A percentile compares a stretch with the other conserved stretches of the same genome.
phyloP scores from a whole-genome alignment of 257 asterid species.

The Echium plantagineum region DNA sequence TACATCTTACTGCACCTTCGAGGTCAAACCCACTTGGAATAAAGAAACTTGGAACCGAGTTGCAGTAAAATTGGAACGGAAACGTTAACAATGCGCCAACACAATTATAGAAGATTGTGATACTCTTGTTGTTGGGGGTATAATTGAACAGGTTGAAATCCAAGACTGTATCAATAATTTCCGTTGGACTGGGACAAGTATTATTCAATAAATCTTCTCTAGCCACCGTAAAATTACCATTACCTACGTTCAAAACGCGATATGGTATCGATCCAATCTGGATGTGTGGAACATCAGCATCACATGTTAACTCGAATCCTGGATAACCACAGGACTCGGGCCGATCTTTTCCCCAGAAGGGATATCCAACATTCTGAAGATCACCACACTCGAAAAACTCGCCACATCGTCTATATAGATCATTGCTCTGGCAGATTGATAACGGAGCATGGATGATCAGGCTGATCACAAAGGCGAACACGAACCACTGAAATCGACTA shows the following conservation, averaged over 20 bases:
- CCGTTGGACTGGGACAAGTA: conserved; percentile 20
- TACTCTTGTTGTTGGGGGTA: conserved; percentile 15
- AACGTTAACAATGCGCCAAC: not conserved
- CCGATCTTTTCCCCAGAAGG: conserved; percentile 50
- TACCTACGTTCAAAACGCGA: conserved; percentile 6
- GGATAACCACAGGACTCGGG: conserved; percentile 54
- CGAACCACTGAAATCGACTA: not conserved
- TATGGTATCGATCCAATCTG: conserved; percentile 14
- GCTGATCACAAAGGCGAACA: not conserved
- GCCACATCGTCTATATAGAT: conserved; percentile 24
- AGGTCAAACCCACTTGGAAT: not conserved
- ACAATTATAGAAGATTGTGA: conserved; percentile 42
- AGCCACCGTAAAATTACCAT: conserved; percentile 14
- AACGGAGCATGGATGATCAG: not conserved
- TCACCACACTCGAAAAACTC: conserved; percentile 45
- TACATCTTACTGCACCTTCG: not conserved
- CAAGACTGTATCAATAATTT: conserved; percentile 13
- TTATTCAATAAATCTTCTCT: conserved; percentile 29
- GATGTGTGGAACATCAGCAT: conserved; percentile 8
- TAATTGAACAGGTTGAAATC: conserved; percentile 16
- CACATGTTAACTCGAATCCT: conserved; percentile 31
- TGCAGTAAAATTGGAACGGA: not conserved
- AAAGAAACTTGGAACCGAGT: not conserved
- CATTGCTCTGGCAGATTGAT: not conserved
- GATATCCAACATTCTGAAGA: conserved; percentile 32